These are phyloP conservation scores for Taphrina flavorubra DNA, from an alignment of 1,139 yeast genomes.

Conservation along the genomic window DNA sequence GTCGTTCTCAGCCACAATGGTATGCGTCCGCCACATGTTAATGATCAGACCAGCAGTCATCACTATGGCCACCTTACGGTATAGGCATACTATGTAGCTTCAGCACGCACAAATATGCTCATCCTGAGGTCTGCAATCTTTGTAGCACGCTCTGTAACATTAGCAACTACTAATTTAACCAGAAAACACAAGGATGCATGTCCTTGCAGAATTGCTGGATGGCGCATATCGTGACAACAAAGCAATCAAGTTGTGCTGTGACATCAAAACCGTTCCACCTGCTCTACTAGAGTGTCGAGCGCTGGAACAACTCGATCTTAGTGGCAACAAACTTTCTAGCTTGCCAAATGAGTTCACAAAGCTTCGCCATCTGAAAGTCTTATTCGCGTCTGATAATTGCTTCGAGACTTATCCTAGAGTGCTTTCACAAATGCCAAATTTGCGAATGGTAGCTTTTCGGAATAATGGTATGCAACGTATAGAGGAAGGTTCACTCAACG, in stretches of 20 bases:
- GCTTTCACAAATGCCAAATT: constrained; percentile 11
- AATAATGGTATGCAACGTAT: constrained; percentile 24
- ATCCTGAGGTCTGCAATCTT: no score
- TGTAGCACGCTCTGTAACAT: no score
- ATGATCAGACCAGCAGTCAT: no score
- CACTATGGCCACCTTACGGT: no score
- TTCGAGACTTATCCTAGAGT: constrained; percentile 16
- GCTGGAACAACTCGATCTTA: constrained; percentile 25
- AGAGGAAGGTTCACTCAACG: constrained; percentile 11
- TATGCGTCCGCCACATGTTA: no score
- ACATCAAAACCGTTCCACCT: constrained; percentile 2
- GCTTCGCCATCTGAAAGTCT: constrained; percentile 8
- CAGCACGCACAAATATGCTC: no score
- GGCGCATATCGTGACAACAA: background rate
- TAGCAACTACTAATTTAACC: no score
- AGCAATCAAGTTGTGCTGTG: background rate
- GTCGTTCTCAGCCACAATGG: no score
- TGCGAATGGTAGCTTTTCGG: constrained; percentile 37
- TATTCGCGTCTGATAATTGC: constrained; percentile 27
- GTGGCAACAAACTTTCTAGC: constrained; percentile 15
- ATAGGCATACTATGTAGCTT: no score
- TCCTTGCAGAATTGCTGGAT: background rate
- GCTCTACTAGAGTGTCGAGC: constrained; percentile 6
- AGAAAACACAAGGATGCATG: background rate
- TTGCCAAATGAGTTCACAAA: constrained; percentile 19